These are phyloP conservation scores for Apophysomyces trapeziformis DNA, from an alignment of 371 early-diverging fungal genomes.

Conservation along the genomic window DNA sequence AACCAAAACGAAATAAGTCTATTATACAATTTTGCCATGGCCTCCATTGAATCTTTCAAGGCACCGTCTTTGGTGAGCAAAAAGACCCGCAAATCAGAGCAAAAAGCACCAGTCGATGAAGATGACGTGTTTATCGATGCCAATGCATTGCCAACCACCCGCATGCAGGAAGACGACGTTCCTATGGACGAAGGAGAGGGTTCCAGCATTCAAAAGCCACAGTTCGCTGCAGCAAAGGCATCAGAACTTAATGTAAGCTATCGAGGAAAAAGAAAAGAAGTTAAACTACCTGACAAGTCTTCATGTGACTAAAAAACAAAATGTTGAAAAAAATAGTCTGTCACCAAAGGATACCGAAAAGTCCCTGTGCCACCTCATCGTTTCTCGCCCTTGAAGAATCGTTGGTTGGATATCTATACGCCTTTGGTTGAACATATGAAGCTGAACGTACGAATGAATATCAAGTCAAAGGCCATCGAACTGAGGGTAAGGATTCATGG, in stretches of 20 bases:
- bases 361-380: conserved; percentile 94
- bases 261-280: too few species aligned
- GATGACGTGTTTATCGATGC: conserved; percentile 70
- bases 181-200: conserved; percentile 54
- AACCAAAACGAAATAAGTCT: too few species aligned
- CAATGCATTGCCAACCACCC: conserved; percentile 56
- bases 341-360: conserved; percentile 68
- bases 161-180: conserved; percentile 45
- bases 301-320: conserved; percentile 32
- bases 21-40: conserved; percentile 30
- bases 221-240: conserved; percentile 45
- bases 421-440: conserved; percentile 98
- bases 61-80: conserved; percentile 61
- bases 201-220: conserved; percentile 37
- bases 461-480: conserved; percentile 89
- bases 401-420: conserved; percentile 98
- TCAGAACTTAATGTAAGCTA: conserved; percentile 36
- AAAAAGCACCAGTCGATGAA: conserved; percentile 50
- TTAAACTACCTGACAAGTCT: neutral
- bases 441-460: conserved; percentile 97
- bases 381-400: conserved; percentile 89
- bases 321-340: conserved; percentile 9
- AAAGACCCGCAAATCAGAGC: conserved; percentile 43
- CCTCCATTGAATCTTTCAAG: conserved; percentile 57
- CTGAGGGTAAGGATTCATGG: conserved; percentile 61